These are phyloP conservation scores for Ogataea ramenticola DNA, from an alignment of 805 yeast genomes.

Conservation along the genomic window DNA sequence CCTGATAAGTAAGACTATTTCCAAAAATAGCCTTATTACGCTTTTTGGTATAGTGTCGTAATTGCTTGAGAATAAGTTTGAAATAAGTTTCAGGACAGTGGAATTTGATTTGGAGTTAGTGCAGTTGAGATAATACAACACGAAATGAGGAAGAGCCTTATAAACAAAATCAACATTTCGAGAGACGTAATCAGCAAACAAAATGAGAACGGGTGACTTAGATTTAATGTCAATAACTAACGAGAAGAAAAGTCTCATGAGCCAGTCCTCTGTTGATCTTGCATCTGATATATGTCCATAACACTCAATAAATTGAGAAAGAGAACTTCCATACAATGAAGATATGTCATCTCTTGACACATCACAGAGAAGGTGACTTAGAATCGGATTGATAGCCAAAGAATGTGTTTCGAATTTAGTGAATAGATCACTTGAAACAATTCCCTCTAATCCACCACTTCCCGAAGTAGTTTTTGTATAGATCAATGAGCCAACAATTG, in stretches of 20 bases:
- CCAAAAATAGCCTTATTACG: slow-evolving; percentile 18
- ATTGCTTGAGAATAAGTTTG: slow-evolving; percentile 15
- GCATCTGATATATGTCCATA: not conserved
- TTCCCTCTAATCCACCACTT: no score
- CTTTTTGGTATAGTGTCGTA: slow-evolving; percentile 4
- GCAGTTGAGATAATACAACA: slow-evolving; percentile 19
- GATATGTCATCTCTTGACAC: no score
- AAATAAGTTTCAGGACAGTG: slow-evolving; percentile 13
- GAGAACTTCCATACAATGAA: no score
- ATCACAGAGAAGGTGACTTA: no score
- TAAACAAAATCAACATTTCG: slow-evolving; percentile 20
- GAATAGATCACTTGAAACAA: no score
- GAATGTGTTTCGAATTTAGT: no score
- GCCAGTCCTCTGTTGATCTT: not conserved
- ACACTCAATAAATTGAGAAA: no score
- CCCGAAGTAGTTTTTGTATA: no score
- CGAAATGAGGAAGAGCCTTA: slow-evolving; percentile 20
- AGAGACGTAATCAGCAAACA: slow-evolving; percentile 26
- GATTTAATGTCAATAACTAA: slow-evolving; percentile 26
- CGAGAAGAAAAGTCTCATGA: slow-evolving; percentile 21
- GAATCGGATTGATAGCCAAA: no score
- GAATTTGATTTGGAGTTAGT: slow-evolving; percentile 13
- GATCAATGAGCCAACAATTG: no score
- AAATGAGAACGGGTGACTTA: slow-evolving; percentile 23
- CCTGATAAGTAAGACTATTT: slow-evolving; percentile 30